Evolutionary conservation across 169 alveolate genomes (phyloP).

Genomic region (Cryptosporidium sp.): DNA sequence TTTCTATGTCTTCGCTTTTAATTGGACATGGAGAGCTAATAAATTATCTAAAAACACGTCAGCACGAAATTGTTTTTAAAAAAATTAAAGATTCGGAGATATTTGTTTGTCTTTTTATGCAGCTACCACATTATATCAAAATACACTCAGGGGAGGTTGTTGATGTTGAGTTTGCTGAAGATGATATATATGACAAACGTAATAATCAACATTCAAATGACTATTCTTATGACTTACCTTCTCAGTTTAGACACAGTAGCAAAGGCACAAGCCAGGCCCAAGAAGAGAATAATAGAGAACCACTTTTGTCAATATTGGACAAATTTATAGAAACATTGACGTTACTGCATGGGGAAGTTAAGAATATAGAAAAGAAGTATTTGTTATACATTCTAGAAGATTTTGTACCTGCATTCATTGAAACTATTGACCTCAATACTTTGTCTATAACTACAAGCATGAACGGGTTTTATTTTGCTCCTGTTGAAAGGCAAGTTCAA

Average conservation of each 20-base stretch:
- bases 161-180: slow-evolving; percentile 39
- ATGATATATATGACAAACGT: slow-evolving; percentile 29
- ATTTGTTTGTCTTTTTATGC: slow-evolving; percentile 16
- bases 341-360: slow-evolving; percentile 42
- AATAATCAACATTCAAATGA: neutral
- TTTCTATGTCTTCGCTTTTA: slow-evolving; percentile 54
- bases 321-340: slow-evolving; percentile 42
- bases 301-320: slow-evolving; percentile 52
- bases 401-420: slow-evolving; percentile 64
- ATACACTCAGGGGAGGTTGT: slow-evolving; percentile 21
- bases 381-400: slow-evolving; percentile 30
- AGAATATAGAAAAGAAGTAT: neutral
- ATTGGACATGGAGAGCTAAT: slow-evolving; percentile 16
- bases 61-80: slow-evolving; percentile 47
- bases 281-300: slow-evolving; percentile 51
- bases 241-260: neutral
- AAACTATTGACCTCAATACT: slow-evolving; percentile 53
- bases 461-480: slow-evolving; percentile 70
- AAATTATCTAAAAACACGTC: slow-evolving; percentile 58
- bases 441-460: slow-evolving; percentile 42
- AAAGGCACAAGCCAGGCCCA: neutral
- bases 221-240: neutral
- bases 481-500: slow-evolving; percentile 65
- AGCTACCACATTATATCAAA: slow-evolving; percentile 27
- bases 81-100: slow-evolving; percentile 33